Evolutionary conservation across 768 basidiomycete species (phyloP).

Genomic region (Leccinum broughii): DNA sequence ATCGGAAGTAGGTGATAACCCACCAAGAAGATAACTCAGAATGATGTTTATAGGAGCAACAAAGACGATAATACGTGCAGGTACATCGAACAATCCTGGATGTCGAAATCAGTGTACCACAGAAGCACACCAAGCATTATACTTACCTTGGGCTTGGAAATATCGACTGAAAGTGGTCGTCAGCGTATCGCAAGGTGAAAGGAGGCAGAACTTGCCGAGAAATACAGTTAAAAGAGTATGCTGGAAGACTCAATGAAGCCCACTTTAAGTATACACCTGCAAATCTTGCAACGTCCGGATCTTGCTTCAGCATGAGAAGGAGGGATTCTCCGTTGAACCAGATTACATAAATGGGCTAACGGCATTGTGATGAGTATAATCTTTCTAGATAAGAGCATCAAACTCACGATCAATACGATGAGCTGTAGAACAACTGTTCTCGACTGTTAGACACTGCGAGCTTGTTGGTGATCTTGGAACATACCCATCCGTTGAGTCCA

Average conservation of each 20-base stretch:
- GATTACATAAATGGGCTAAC: constrained; percentile 54
- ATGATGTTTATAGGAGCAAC: constrained; percentile 84
- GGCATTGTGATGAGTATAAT: not conserved
- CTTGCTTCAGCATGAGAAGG: constrained; percentile 70
- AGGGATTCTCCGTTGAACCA: constrained; percentile 86
- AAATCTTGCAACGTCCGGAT: constrained; percentile 75
- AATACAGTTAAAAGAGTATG: constrained; percentile 57
- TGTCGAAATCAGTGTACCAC: constrained; percentile 2
- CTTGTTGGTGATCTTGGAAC: not conserved
- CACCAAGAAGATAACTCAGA: constrained; percentile 83
- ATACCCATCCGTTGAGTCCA: constrained; percentile 89
- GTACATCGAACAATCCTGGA: constrained; percentile 75
- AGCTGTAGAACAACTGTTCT: constrained; percentile 19
- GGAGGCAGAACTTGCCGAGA: constrained; percentile 37
- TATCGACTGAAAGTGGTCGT: constrained; percentile 42
- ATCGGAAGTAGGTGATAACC: not conserved
- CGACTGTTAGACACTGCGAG: not conserved
- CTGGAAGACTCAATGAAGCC: constrained; percentile 76
- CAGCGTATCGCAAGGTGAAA: constrained; percentile 48
- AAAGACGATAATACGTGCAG: constrained; percentile 78
- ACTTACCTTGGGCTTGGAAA: constrained; percentile 79
- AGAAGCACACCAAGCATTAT: constrained; percentile 26
- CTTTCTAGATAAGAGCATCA: not conserved
- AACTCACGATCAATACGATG: constrained; percentile 54
- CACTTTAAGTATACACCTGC: constrained; percentile 77